Evolutionary conservation across 1,284 basidiomycete species (phyloP).

Genomic region (Testicularia cyperi): DNA sequence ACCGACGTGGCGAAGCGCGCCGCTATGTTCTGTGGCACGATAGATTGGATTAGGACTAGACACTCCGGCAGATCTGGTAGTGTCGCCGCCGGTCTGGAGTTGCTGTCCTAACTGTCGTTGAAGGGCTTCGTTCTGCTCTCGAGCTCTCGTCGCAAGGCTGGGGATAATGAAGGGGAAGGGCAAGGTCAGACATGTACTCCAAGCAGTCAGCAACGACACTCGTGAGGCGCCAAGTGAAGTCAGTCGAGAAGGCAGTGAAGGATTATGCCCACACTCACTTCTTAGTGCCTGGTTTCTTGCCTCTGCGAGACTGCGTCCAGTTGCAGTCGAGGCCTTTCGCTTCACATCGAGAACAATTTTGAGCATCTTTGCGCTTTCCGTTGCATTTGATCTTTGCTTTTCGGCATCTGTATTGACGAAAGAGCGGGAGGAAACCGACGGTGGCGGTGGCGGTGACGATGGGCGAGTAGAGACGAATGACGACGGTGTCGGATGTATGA

Average conservation of each 20-base stretch:
- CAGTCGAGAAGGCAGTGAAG: no score
- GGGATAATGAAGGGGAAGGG: not conserved
- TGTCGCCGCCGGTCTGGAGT: not conserved
- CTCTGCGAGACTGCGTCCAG: constrained; percentile 32
- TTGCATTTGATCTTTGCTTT: constrained; percentile 44
- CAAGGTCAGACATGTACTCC: no score
- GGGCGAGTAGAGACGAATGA: no score
- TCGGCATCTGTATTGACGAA: constrained; percentile 16
- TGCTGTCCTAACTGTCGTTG: constrained; percentile 19
- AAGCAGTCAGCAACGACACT: no score
- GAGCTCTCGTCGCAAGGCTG: constrained; percentile 30
- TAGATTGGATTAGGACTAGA: no score
- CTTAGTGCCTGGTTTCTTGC: constrained; percentile 39
- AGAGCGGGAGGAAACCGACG: not conserved
- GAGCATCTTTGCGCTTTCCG: constrained; percentile 35
- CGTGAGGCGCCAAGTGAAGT: no score
- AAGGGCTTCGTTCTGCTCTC: constrained; percentile 26
- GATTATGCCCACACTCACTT: constrained; percentile 29
- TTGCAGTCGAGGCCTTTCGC: constrained; percentile 35
- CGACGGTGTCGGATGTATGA: no score
- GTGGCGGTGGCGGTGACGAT: not conserved
- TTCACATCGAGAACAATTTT: constrained; percentile 33
- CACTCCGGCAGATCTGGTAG: no score
- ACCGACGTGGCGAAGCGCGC: not conserved
- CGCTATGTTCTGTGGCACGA: no score